Conservation (phyloP, 78 protist species). For the Cyanophora paradoxa region DNA sequence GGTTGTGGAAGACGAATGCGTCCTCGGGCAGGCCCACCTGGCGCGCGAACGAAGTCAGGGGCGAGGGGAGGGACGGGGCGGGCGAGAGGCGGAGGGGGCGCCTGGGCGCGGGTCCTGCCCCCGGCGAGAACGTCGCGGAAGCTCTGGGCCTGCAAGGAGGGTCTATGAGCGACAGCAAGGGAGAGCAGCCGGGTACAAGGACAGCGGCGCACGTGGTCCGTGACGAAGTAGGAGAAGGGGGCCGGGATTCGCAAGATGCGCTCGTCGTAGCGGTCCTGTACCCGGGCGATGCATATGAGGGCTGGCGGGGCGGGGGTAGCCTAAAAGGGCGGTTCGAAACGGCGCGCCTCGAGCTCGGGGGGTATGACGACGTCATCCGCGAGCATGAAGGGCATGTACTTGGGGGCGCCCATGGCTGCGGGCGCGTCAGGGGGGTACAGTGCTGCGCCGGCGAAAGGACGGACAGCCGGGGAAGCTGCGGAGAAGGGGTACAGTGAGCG, state of each 20-base stretch:
- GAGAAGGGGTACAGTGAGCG: no score
- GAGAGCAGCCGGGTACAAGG: background rate
- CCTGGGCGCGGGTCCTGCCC: background rate
- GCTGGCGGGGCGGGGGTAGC: no score
- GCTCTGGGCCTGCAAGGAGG: background rate
- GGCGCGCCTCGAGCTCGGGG: background rate
- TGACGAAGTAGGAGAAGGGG: slow-evolving; percentile 7
- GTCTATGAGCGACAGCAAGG: background rate
- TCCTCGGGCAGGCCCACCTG: background rate
- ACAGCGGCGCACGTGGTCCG: background rate
- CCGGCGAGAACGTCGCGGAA: background rate
- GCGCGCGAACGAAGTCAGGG: background rate
- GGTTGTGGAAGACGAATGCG: background rate
- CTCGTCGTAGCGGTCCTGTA: background rate
- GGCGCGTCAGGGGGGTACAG: background rate
- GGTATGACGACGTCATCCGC: background rate
- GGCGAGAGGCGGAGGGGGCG: background rate
- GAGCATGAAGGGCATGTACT: background rate
- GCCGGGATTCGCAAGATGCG: background rate
- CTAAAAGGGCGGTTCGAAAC: no score
- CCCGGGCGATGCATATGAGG: no score
- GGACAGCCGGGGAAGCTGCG: no score
- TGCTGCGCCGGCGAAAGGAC: no score
- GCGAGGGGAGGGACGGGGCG: background rate
- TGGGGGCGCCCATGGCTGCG: slow-evolving; percentile 1